A percentile compares a stretch with the other conserved stretches of the same genome.
phyloP scores from a whole-genome alignment of 2,329 filamentous ascomycete genomes.

The Alternaria ethzedia region DNA sequence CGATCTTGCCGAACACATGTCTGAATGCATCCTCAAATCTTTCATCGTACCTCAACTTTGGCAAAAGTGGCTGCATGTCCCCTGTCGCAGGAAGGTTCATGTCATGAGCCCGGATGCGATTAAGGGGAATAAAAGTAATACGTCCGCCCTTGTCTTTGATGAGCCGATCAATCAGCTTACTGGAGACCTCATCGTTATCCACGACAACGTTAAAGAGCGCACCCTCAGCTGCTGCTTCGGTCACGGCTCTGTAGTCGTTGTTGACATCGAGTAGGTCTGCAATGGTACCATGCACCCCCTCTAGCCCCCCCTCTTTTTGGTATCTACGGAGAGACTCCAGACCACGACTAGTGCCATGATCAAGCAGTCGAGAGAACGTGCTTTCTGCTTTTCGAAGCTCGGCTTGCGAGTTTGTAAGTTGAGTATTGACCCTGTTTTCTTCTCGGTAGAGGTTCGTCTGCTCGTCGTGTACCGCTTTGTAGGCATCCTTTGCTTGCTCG shows the following conservation, averaged over 20 bases:
- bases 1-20: slow-evolving; percentile 94
- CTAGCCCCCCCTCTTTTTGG: slow-evolving; percentile 77
- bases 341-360: slow-evolving; percentile 84
- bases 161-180: slow-evolving; percentile 77
- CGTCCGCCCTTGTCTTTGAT: slow-evolving; percentile 81
- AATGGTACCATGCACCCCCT: slow-evolving; percentile 89
- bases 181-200: slow-evolving; percentile 87
- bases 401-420: slow-evolving; percentile 75
- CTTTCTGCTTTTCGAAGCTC: slow-evolving; percentile 81
- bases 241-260: slow-evolving; percentile 84
- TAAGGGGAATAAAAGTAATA: slow-evolving; percentile 93
- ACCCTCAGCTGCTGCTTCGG: slow-evolving; percentile 90
- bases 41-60: slow-evolving; percentile 80
- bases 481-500: slow-evolving; percentile 75
- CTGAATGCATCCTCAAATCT: slow-evolving; percentile 85
- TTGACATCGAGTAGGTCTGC: slow-evolving; percentile 90
- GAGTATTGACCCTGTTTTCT: slow-evolving; percentile 82
- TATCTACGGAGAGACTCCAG: slow-evolving; percentile 85
- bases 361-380: slow-evolving; percentile 82
- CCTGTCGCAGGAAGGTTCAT: slow-evolving; percentile 82
- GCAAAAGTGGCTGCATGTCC: slow-evolving; percentile 86
- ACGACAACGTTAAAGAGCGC: slow-evolving; percentile 97
- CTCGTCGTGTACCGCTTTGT: slow-evolving; percentile 83
- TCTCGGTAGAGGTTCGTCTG: slow-evolving; percentile 87
- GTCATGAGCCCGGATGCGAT: slow-evolving; percentile 73